phyloP scores from a whole-genome alignment of 202 grass and related monocot genomes.

The Setaria viridis region DNA sequence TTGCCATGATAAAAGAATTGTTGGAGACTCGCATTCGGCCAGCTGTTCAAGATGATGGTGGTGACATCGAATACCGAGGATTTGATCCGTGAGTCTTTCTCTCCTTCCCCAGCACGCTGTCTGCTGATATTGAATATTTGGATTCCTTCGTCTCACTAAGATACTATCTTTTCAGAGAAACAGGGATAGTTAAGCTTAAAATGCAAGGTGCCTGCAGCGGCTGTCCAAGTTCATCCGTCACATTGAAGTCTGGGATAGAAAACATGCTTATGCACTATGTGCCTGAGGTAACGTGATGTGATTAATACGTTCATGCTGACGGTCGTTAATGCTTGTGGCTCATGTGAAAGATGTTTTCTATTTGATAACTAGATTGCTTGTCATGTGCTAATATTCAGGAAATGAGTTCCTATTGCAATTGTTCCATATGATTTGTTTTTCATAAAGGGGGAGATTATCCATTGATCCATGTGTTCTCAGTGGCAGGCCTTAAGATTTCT shows the following conservation, averaged over 20 bases:
- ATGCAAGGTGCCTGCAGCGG: constrained; percentile 99
- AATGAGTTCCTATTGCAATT: neutral
- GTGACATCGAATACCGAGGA: constrained; percentile 94
- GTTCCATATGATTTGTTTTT: constrained; percentile 21
- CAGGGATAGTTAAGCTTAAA: constrained; percentile 87
- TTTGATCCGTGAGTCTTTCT: constrained; percentile 78
- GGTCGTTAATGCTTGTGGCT: constrained; percentile 11
- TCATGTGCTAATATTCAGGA: constrained; percentile 1
- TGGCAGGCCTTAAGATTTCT: neutral
- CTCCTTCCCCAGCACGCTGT: neutral
- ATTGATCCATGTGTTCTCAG: neutral
- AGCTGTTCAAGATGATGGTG: constrained; percentile 98
- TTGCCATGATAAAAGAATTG: constrained; percentile 99
- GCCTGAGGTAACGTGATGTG: constrained; percentile 68
- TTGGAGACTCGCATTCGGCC: constrained; percentile 94
- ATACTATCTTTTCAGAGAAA: constrained; percentile 62
- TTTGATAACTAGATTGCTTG: constrained; percentile 30
- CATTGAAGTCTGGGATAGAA: constrained; percentile 97
- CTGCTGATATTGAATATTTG: neutral
- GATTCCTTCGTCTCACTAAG: constrained; percentile 29
- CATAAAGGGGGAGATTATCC: constrained; percentile 3
- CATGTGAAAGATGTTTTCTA: neutral
- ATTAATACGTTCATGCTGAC: constrained; percentile 3
- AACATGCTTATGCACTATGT: constrained; percentile 99
- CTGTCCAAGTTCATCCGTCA: constrained; percentile 95